Evolutionary conservation across 441 rosid genomes (phyloP).

Genomic region (Brassica balearica): DNA sequence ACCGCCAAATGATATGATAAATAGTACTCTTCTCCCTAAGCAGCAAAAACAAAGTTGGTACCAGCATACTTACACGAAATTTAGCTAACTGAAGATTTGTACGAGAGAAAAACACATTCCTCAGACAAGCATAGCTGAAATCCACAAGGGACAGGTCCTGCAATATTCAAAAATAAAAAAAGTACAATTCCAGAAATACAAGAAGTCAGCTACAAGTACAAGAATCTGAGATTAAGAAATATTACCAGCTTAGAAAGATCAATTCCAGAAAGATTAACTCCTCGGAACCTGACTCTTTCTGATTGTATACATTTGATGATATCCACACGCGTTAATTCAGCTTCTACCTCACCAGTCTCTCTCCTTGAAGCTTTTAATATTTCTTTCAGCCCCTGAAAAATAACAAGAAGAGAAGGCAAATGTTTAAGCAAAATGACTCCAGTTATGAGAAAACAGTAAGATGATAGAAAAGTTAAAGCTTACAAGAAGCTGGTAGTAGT

Average conservation of each 20-base stretch:
- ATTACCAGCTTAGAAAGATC: constrained; percentile 95
- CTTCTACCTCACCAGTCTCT: constrained; percentile 60
- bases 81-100: constrained; percentile 90
- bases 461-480: constrained; percentile 28
- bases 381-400: constrained; percentile 73
- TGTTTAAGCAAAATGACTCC: neutral
- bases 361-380: constrained; percentile 62
- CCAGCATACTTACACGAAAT: constrained; percentile 64
- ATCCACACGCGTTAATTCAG: constrained; percentile 81
- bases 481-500: constrained; percentile 87
- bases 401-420: constrained; percentile 15
- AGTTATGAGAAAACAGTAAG: neutral
- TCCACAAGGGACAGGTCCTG: constrained; percentile 89
- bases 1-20: neutral
- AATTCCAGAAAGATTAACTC: constrained; percentile 85
- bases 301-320: constrained; percentile 91
- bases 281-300: constrained; percentile 79
- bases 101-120: constrained; percentile 89
- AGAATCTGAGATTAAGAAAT: constrained; percentile 31
- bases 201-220: constrained; percentile 14
- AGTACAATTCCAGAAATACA: too few relatives aligned
- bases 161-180: constrained; percentile 10
- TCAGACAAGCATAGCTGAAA: constrained; percentile 88
- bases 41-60: constrained; percentile 1
- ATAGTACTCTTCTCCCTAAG: neutral